phyloP scores from a whole-genome alignment of 176 grass and related monocot genomes.

The Lolium perenne region DNA sequence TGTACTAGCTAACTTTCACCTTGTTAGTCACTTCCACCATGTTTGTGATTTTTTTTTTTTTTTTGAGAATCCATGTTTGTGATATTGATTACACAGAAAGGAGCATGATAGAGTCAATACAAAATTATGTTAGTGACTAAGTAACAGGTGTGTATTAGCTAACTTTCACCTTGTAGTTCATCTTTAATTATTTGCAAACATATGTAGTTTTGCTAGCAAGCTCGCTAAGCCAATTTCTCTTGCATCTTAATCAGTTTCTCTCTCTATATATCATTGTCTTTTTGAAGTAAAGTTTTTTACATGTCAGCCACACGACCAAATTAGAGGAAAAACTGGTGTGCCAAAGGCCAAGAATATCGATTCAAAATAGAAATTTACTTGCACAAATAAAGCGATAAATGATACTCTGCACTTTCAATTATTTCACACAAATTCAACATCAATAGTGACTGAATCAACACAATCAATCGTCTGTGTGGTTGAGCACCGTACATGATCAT shows the following conservation, averaged over 20 bases:
- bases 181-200: background rate
- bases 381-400: background rate
- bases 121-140: background rate
- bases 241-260: background rate
- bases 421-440: slow-evolving; percentile 6
- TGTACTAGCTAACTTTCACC: background rate
- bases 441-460: background rate
- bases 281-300: background rate
- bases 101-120: no score
- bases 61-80: no score
- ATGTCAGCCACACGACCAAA: no score
- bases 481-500: background rate
- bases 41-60: no score
- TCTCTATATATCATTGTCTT: background rate
- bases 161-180: background rate
- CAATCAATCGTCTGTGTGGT: slow-evolving; percentile 23
- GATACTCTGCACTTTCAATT: no score
- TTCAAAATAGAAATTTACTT: background rate
- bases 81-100: no score
- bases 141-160: background rate
- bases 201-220: background rate
- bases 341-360: background rate
- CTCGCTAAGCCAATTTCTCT: background rate
- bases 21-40: no score
- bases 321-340: no score